Conservation (phyloP, 1,284 basidiomycete species). For the Stereum hirsutum region DNA sequence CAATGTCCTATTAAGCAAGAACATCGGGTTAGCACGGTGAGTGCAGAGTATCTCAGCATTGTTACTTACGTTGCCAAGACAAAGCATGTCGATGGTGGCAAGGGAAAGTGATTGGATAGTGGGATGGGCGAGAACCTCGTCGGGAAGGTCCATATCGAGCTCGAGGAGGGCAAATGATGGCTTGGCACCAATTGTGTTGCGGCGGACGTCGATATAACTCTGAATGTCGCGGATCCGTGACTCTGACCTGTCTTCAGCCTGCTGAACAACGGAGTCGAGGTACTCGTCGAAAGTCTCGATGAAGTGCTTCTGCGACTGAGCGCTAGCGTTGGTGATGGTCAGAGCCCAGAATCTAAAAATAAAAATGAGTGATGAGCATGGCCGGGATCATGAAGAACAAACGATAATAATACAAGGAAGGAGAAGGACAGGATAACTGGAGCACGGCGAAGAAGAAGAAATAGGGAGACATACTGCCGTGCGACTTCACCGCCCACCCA, state of each 20-base stretch:
- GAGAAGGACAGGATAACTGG: conserved; percentile 10
- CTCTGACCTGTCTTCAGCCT: conserved; percentile 29
- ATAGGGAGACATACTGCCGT: conserved; percentile 18
- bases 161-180: conserved; percentile 30
- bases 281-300: conserved; percentile 28
- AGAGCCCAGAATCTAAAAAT: conserved; percentile 28
- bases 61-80: conserved; percentile 29
- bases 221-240: conserved; percentile 24
- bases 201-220: conserved; percentile 28
- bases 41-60: neutral
- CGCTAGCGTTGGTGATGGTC: conserved; percentile 23
- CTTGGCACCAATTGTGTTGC: conserved; percentile 32
- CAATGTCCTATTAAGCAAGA: conserved; percentile 23
- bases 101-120: conserved; percentile 24
- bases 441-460: too few species aligned
- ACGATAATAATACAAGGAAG: conserved; percentile 1
- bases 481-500: conserved; percentile 16
- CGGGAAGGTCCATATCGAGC: conserved; percentile 28
- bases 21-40: conserved; percentile 1
- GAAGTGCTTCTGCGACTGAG: conserved; percentile 26
- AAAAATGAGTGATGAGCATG: neutral
- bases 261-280: conserved; percentile 28
- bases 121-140: conserved; percentile 30
- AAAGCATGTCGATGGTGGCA: conserved; percentile 28
- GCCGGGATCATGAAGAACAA: too few species aligned